These are phyloP conservation scores for Xylariaceae sp. DNA, from an alignment of 2,329 filamentous ascomycete species.

Conservation along the genomic window DNA sequence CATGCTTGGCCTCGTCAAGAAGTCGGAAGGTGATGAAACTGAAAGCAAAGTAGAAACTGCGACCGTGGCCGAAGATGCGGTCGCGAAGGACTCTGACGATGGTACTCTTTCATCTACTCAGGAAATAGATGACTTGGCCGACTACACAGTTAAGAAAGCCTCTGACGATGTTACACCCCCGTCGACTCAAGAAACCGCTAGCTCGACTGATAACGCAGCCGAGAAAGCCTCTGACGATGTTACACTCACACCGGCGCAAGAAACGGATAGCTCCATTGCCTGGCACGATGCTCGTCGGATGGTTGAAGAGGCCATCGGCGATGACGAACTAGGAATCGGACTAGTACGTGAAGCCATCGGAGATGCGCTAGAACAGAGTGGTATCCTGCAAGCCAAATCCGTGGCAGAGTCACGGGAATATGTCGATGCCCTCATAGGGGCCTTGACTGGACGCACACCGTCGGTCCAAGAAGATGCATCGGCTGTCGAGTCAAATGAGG, in stretches of 20 bases:
- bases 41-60: conserved; percentile 22
- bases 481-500: conserved; percentile 3
- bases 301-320: conserved; percentile 53
- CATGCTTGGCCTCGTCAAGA: conserved; percentile 47
- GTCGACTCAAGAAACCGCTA: not conserved
- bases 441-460: conserved; percentile 36
- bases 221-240: conserved; percentile 1
- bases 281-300: conserved; percentile 52
- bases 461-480: conserved; percentile 10
- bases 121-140: conserved; percentile 1
- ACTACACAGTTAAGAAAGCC: conserved; percentile 21
- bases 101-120: not conserved
- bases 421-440: conserved; percentile 46
- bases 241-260: conserved; percentile 20
- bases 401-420: conserved; percentile 44
- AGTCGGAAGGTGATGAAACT: conserved; percentile 19
- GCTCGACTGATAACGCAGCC: conserved; percentile 16
- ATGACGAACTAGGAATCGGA: conserved; percentile 49
- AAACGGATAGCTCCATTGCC: conserved; percentile 34
- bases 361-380: conserved; percentile 50
- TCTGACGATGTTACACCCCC: conserved; percentile 8
- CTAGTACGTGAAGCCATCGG: conserved; percentile 51
- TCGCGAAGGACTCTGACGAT: conserved; percentile 1
- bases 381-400: conserved; percentile 43
- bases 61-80: conserved; percentile 20